These are phyloP conservation scores for Ganoderma multipileum DNA, from an alignment of 1,284 basidiomycete genomes.

Conservation along the genomic window DNA sequence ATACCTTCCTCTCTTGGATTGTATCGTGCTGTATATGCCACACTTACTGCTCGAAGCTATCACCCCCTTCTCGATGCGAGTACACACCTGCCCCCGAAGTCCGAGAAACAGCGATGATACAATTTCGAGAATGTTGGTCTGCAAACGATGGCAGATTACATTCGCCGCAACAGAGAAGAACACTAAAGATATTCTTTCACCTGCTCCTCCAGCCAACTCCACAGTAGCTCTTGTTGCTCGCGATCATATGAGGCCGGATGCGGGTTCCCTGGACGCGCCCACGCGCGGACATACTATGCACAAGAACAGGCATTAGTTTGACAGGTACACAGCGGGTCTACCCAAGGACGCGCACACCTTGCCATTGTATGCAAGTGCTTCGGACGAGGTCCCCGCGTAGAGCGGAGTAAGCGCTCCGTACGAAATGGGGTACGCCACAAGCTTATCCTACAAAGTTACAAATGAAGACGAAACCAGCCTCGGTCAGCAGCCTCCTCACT, in stretches of 20 bases:
- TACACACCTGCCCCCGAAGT: too few relatives aligned
- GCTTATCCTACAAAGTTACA: constrained; percentile 8
- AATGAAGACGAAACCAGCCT: too few relatives aligned
- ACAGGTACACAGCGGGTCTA: background rate
- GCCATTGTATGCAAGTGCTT: constrained; percentile 33
- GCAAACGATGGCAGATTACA: too few relatives aligned
- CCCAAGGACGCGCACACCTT: constrained; percentile 24
- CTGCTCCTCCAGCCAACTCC: constrained; percentile 48
- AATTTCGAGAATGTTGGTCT: too few relatives aligned
- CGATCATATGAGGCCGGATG: constrained; percentile 38
- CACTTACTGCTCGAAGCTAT: too few relatives aligned
- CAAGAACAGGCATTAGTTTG: too few relatives aligned
- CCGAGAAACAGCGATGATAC: too few relatives aligned
- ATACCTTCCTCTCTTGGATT: background rate
- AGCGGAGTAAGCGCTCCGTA: constrained; percentile 35
- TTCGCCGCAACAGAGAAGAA: too few relatives aligned
- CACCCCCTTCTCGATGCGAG: too few relatives aligned
- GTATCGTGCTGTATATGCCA: too few relatives aligned
- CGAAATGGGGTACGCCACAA: constrained; percentile 12
- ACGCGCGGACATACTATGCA: constrained; percentile 46
- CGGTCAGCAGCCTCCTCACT: constrained; percentile 55
- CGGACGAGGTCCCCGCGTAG: constrained; percentile 36
- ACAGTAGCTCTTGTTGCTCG: constrained; percentile 41
- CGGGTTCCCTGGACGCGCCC: constrained; percentile 40
- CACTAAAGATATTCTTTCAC: constrained; percentile 28